These are phyloP conservation scores for Actinomucor elegans DNA, from an alignment of 371 early-diverging fungal genomes.

Conservation along the genomic window DNA sequence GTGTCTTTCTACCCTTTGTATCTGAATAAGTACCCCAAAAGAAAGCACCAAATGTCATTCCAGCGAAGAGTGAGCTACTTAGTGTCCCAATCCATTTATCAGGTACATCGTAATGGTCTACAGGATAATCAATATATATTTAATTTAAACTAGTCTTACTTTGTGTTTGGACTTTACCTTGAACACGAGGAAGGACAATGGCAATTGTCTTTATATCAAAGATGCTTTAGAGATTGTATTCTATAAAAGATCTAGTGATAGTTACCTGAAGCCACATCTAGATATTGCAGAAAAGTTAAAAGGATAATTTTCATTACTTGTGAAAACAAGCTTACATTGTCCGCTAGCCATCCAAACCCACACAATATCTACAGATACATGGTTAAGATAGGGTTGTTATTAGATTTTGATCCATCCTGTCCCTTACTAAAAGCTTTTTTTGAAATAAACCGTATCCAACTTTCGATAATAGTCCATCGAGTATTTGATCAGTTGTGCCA, in stretches of 20 bases:
- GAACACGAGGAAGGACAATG: constrained; percentile 60
- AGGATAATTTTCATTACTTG: not conserved
- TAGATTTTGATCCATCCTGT: not conserved
- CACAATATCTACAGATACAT: constrained; percentile 59
- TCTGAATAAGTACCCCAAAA: constrained; percentile 84
- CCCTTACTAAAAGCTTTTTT: constrained; percentile 65
- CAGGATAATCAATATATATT: not conserved
- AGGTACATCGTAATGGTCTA: constrained; percentile 60
- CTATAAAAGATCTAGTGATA: too few species aligned
- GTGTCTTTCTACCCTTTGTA: constrained; percentile 73
- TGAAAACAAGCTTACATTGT: constrained; percentile 74
- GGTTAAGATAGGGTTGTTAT: not conserved
- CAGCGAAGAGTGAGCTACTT: constrained; percentile 71
- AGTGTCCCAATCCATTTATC: constrained; percentile 62
- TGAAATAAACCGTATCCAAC: constrained; percentile 83
- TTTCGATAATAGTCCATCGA: constrained; percentile 63
- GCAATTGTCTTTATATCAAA: constrained; percentile 58
- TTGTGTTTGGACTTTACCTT: constrained; percentile 27
- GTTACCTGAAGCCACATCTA: constrained; percentile 74
- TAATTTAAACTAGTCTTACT: not conserved
- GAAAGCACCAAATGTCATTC: constrained; percentile 83
- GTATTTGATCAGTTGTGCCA: constrained; percentile 26
- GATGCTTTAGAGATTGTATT: too few species aligned
- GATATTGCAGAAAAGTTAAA: too few species aligned
- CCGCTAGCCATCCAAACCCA: constrained; percentile 85